Percentiles rank a stretch among this genome's conserved stretches.
Evolutionary conservation across 2,329 filamentous ascomycete species (phyloP).

Genomic region (Fusarium torreyae): DNA sequence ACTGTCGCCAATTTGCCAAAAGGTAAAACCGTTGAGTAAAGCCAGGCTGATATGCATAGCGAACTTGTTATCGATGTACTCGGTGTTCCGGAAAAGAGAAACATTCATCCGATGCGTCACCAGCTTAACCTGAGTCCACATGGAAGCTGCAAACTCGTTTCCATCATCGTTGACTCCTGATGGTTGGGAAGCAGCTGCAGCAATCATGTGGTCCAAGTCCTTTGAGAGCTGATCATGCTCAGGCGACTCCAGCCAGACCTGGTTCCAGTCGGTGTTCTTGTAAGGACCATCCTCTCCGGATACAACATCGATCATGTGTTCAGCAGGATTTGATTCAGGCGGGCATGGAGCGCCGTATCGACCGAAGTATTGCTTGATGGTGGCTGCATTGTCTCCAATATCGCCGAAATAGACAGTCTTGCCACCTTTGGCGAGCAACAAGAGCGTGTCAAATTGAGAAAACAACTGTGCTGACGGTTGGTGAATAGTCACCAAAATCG

Average conservation of each 20-base stretch:
- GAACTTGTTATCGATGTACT: constrained; percentile 77
- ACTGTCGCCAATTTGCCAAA: constrained; percentile 70
- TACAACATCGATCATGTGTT: constrained; percentile 78
- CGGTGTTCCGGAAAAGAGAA: constrained; percentile 75
- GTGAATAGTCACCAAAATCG: constrained; percentile 78
- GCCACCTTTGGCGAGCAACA: constrained; percentile 74
- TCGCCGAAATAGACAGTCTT: constrained; percentile 78
- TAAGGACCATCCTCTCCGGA: constrained; percentile 63
- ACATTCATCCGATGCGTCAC: constrained; percentile 75
- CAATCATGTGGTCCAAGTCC: constrained; percentile 75
- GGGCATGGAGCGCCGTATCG: constrained; percentile 75
- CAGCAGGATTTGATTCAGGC: constrained; percentile 76
- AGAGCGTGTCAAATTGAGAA: constrained; percentile 74
- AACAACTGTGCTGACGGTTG: constrained; percentile 78
- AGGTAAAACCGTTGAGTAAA: constrained; percentile 74
- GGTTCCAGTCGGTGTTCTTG: constrained; percentile 71
- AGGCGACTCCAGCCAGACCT: constrained; percentile 77
- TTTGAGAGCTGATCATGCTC: constrained; percentile 68
- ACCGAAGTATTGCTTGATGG: constrained; percentile 75
- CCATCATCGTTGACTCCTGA: constrained; percentile 63
- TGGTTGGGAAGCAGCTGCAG: constrained; percentile 64
- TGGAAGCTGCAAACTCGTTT: constrained; percentile 79
- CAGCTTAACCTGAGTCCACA: constrained; percentile 73
- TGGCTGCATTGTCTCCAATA: constrained; percentile 69
- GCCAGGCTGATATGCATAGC: constrained; percentile 67